Percentiles rank a stretch among this genome's conserved stretches.
These are phyloP conservation scores for Penicillium salamii DNA, from an alignment of 495 filamentous ascomycete species.

Conservation along the genomic window DNA sequence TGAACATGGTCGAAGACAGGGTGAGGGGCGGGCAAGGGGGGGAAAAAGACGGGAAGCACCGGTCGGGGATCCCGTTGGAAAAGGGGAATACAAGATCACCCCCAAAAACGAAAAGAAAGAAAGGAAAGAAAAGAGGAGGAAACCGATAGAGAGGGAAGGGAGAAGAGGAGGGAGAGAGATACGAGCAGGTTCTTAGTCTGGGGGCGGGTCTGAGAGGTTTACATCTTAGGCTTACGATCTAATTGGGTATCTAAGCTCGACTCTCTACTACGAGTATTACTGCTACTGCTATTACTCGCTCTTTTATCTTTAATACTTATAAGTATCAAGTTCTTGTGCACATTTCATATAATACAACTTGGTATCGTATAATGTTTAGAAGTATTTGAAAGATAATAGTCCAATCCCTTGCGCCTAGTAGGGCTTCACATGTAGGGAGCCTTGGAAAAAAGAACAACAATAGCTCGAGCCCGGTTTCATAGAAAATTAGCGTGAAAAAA, in stretches of 20 bases:
- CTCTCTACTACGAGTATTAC: too few relatives aligned
- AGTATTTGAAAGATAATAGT: too few relatives aligned
- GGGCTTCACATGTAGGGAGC: background rate
- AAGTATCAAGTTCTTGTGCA: too few relatives aligned
- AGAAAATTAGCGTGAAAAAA: slow-evolving; percentile 1
- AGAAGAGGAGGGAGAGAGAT: slow-evolving; percentile 7
- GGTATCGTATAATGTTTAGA: too few relatives aligned
- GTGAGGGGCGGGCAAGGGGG: slow-evolving; percentile 55
- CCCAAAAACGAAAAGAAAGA: slow-evolving; percentile 12
- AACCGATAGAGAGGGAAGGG: slow-evolving; percentile 5
- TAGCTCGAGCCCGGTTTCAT: slow-evolving; percentile 8
- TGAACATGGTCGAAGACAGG: slow-evolving; percentile 66
- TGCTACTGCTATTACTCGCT: too few relatives aligned
- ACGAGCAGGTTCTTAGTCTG: slow-evolving; percentile 21
- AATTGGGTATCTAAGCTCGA: too few relatives aligned
- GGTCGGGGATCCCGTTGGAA: slow-evolving; percentile 22
- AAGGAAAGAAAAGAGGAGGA: slow-evolving; percentile 9
- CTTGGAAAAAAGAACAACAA: too few relatives aligned
- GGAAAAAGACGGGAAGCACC: slow-evolving; percentile 51
- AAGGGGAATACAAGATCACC: background rate
- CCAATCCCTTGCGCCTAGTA: background rate
- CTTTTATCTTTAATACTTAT: too few relatives aligned
- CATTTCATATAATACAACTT: too few relatives aligned
- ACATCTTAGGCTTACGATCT: too few relatives aligned
- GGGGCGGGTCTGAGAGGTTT: slow-evolving; percentile 15